Conservation (phyloP, 1,139 yeast species). For the Pichia sp. region DNA sequence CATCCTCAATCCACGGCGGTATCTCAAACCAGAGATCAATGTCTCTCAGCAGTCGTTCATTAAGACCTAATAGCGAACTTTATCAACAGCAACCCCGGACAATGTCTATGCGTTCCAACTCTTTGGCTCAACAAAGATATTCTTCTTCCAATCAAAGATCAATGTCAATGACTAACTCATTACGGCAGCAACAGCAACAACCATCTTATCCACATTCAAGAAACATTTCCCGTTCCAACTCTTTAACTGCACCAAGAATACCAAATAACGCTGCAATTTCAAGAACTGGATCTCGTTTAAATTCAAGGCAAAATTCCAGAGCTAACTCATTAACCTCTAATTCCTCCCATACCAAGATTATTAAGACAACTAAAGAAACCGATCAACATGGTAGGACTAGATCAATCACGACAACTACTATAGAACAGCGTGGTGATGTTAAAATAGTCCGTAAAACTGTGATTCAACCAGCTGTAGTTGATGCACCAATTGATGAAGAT, state of each 20-base stretch:
- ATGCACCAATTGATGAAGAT: constrained; percentile 12
- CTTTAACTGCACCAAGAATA: not conserved
- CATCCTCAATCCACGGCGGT: constrained; percentile 5
- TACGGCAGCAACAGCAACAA: not conserved
- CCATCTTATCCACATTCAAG: constrained; percentile 11
- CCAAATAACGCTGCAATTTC: constrained; percentile 5
- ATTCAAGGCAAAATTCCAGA: constrained; percentile 15
- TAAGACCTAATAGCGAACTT: constrained; percentile 2
- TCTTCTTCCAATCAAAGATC: not conserved
- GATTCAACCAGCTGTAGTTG: constrained; percentile 6
- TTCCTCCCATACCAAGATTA: constrained; percentile 20
- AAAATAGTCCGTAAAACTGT: constrained; percentile 26
- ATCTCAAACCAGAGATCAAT: constrained; percentile 15
- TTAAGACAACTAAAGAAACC: constrained; percentile 23
- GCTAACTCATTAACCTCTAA: constrained; percentile 22
- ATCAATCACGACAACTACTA: constrained; percentile 26
- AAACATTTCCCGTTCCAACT: constrained; percentile 7
- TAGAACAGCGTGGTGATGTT: constrained; percentile 26
- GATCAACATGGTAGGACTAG: constrained; percentile 25
- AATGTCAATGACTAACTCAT: constrained; percentile 14
- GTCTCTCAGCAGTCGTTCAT: constrained; percentile 18
- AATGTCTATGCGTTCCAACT: constrained; percentile 12
- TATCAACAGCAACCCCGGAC: constrained; percentile 22
- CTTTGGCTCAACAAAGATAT: not conserved
- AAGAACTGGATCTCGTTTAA: constrained; percentile 7